These are phyloP conservation scores for Paecilomyces variotii DNA, from an alignment of 2,329 filamentous ascomycete genomes.

Conservation along the genomic window DNA sequence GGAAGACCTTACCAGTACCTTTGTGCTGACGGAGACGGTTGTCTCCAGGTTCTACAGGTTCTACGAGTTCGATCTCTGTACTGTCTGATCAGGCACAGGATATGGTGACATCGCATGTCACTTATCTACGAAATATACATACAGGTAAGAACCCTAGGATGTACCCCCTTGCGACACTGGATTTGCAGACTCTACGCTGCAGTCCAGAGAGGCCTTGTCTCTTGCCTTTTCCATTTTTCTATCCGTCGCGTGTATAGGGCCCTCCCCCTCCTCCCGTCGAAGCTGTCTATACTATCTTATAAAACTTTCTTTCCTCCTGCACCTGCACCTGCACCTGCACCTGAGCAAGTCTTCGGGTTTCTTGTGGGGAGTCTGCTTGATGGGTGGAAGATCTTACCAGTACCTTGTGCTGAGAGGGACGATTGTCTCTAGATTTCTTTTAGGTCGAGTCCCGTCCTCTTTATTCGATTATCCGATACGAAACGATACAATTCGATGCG, in stretches of 20 bases:
- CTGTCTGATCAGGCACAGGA: neutral
- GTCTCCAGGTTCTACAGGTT: slow-evolving; percentile 1
- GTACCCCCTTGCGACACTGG: neutral
- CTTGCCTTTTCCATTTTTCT: neutral
- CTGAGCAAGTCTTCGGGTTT: neutral
- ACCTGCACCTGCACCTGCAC: neutral
- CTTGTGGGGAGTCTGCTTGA: neutral
- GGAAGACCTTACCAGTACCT: slow-evolving; percentile 4
- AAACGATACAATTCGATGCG: neutral
- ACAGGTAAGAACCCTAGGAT: neutral
- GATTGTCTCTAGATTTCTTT: neutral
- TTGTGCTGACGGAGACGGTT: slow-evolving; percentile 2
- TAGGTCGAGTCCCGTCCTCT: neutral
- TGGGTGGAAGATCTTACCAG: slow-evolving; percentile 6
- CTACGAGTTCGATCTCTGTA: neutral
- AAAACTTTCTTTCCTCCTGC: neutral
- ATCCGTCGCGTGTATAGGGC: neutral
- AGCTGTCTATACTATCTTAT: too few species aligned
- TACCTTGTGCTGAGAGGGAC: neutral
- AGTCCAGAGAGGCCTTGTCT: neutral
- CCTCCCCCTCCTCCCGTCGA: too few species aligned
- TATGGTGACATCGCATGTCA: neutral
- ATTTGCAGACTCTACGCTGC: neutral
- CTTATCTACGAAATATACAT: neutral
- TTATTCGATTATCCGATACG: neutral